Percentiles rank a stretch among this genome's conserved stretches.
Evolutionary conservation across 2,329 filamentous ascomycete species (phyloP).

Genomic region (Cytospora paraplurivora): DNA sequence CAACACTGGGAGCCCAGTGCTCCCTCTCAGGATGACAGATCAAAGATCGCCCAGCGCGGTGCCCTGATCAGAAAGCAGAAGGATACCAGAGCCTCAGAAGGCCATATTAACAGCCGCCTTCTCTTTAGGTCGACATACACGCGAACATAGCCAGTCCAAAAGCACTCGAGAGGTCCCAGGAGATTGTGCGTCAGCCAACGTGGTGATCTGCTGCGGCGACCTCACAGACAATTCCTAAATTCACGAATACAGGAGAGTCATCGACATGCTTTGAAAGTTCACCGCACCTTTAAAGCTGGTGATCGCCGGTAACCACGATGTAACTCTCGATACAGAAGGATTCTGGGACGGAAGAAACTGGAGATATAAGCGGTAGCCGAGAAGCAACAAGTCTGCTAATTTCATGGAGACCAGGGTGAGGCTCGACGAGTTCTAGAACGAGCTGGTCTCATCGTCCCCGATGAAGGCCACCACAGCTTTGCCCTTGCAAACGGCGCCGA

Average conservation of each 20-base stretch:
- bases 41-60: neutral
- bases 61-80: neutral
- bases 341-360: constrained; percentile 23
- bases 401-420: neutral
- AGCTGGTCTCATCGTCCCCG: constrained; percentile 41
- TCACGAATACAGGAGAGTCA: constrained; percentile 3
- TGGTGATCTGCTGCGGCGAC: constrained; percentile 4
- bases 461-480: constrained; percentile 47
- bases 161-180: neutral
- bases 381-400: neutral
- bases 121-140: constrained; percentile 7
- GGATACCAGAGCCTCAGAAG: neutral
- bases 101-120: constrained; percentile 3
- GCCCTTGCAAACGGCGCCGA: constrained; percentile 43
- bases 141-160: neutral
- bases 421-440: constrained; percentile 6
- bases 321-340: constrained; percentile 40
- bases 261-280: constrained; percentile 31
- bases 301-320: constrained; percentile 57
- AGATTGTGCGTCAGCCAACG: neutral
- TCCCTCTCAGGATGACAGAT: neutral
- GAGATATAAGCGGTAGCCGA: neutral
- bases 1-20: neutral
- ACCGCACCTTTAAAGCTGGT: constrained; percentile 50
- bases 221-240: neutral